These are phyloP conservation scores for Suillus paluster DNA, from an alignment of 768 basidiomycete species.

Conservation along the genomic window DNA sequence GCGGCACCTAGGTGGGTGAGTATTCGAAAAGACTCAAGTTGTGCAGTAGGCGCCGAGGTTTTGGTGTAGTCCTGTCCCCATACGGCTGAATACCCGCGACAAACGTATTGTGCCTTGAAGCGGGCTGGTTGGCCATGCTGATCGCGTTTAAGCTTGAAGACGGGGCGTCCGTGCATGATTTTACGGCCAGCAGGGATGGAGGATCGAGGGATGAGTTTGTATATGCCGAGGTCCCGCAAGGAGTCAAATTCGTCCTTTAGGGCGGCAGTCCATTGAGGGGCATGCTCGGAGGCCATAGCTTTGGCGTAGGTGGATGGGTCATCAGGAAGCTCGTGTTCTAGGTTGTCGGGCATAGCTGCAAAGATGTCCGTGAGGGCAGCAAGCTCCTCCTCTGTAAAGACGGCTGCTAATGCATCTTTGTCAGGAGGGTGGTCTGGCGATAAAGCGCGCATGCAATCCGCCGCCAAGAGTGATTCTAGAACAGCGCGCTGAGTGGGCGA, in stretches of 20 bases:
- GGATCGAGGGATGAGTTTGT: not conserved
- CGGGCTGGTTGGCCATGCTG: slow-evolving; percentile 20
- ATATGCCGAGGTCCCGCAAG: not conserved
- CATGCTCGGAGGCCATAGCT: slow-evolving; percentile 20
- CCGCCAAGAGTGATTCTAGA: not conserved
- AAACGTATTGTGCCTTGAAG: slow-evolving; percentile 45
- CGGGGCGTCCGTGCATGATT: slow-evolving; percentile 30
- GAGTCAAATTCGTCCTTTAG: slow-evolving; percentile 5
- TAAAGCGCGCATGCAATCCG: not conserved
- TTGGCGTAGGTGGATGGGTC: slow-evolving; percentile 23
- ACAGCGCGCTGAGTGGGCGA: slow-evolving; percentile 4
- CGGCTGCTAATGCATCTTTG: too few relatives aligned
- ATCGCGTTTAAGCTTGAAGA: slow-evolving; percentile 33
- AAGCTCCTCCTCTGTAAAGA: not conserved
- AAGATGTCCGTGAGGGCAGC: not conserved
- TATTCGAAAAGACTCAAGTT: slow-evolving; percentile 41
- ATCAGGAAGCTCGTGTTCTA: slow-evolving; percentile 2
- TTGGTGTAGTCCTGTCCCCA: slow-evolving; percentile 46
- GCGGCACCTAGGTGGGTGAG: slow-evolving; percentile 41
- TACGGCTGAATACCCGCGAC: slow-evolving; percentile 46
- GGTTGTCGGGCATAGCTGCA: slow-evolving; percentile 9
- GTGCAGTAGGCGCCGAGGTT: slow-evolving; percentile 45
- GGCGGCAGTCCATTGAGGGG: slow-evolving; percentile 26
- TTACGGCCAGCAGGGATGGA: slow-evolving; percentile 23
- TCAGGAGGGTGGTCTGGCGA: too few relatives aligned